A percentile compares a stretch with the other conserved stretches of the same genome.
phyloP scores from a whole-genome alignment of 441 rosid genomes.

The Corymbia citriodora region DNA sequence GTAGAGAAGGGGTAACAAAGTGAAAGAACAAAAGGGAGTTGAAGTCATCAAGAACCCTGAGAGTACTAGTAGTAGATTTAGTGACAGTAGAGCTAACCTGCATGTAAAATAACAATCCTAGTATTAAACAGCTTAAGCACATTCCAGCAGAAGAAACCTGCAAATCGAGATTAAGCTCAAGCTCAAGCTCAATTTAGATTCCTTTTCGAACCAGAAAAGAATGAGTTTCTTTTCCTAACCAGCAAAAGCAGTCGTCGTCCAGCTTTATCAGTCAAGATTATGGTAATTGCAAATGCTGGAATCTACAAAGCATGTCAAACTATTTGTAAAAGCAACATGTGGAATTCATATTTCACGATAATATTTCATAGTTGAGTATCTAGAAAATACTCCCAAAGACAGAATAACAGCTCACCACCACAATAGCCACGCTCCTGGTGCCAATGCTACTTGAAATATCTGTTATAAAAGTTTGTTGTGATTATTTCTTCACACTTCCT shows the following conservation, averaged over 20 bases:
- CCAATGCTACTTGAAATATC: slow-evolving; percentile 16
- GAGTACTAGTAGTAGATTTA: background rate
- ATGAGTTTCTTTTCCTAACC: slow-evolving; percentile 16
- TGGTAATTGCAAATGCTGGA: slow-evolving; percentile 24
- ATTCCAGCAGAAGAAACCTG: slow-evolving; percentile 51
- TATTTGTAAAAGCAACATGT: background rate
- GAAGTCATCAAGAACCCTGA: background rate
- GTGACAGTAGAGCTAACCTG: slow-evolving; percentile 29
- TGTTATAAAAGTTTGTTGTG: background rate
- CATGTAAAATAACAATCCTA: slow-evolving; percentile 43
- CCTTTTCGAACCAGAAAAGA: background rate
- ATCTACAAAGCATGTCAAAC: slow-evolving; percentile 11
- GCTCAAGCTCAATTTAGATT: background rate
- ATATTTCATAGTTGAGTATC: background rate
- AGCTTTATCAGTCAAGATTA: slow-evolving; percentile 43
- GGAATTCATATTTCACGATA: background rate
- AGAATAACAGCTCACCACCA: background rate
- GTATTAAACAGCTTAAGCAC: slow-evolving; percentile 37
- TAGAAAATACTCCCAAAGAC: slow-evolving; percentile 24
- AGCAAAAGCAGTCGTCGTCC: slow-evolving; percentile 64
- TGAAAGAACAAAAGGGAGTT: background rate
- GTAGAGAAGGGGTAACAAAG: background rate
- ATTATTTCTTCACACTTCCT: background rate
- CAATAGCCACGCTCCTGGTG: background rate
- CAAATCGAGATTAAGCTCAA: background rate